Evolutionary conservation across 371 early-diverging fungal genomes (phyloP), one percentile per base, ranked within the genome.

Genomic region (Saksenaea vasiformis): DNA sequence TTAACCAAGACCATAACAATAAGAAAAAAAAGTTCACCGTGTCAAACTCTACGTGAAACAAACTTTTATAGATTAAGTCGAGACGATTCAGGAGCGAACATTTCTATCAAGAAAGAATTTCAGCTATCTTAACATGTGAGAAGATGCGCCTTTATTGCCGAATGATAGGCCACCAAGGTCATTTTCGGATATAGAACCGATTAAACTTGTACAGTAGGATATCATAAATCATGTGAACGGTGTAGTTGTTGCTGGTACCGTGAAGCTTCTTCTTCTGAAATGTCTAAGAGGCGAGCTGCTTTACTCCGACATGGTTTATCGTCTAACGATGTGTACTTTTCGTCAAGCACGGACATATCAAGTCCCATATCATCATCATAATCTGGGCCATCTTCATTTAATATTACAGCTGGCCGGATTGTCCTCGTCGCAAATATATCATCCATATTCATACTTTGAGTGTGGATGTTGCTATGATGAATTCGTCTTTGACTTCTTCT

Each of bases 381-480:
- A 43, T 74, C 58, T 27, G 67, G 70, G 10, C 64, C 67, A 17
- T 59, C 63, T 3, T 64, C 64, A 19, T 65, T 63, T 24, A 61
- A 15, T 0, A 47, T 54, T 8, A 61, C 36, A 13, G 51, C 39
- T 10, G 78, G 77, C n/a, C 82, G 73, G 38, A 81, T 76, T 0
- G 82, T 78, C 38, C 44, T 68, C 10, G 74, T 81, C 5, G 73
- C 82, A 51, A 81, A 66, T 4, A 78, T 64, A 14, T 74, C 76
- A 8, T 78, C 76, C 69, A 73, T 68, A 15, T 68, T 55, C 11
- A 72, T 44, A 47, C 67, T 39, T 10, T 65, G 57, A 43, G 56
- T 28, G 24, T 56, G 41, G 1, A 26, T 47, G 27, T 13, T 26
- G n/a, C 28, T 35, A 26, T 38, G 57, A 24, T 39, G 55, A 7